These are phyloP conservation scores for Paraconiothyrium sp. DNA, from an alignment of 2,329 filamentous ascomycete species.

Conservation along the genomic window DNA sequence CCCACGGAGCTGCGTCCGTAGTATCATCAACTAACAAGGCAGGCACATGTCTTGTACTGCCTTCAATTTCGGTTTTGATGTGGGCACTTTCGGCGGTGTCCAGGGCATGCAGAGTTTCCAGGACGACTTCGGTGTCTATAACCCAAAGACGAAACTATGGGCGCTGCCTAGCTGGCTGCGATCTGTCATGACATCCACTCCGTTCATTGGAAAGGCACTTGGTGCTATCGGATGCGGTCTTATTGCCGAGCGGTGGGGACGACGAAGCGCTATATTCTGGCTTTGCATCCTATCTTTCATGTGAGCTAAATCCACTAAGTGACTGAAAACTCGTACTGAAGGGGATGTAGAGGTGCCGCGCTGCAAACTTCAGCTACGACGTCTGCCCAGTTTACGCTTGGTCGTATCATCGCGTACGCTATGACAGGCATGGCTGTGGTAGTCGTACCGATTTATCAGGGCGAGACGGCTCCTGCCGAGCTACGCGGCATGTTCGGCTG, in stretches of 20 bases:
- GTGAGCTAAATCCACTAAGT: not conserved
- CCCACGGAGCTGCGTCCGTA: too few species aligned
- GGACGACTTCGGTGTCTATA: conserved; percentile 10
- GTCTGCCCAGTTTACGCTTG: not conserved
- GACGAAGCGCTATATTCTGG: not conserved
- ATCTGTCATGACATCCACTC: conserved; percentile 11
- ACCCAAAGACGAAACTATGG: not conserved
- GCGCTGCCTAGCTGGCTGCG: not conserved
- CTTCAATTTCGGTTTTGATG: conserved; percentile 14
- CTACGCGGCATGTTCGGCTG: conserved; percentile 7
- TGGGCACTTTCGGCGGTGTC: conserved; percentile 3
- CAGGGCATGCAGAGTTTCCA: conserved; percentile 13
- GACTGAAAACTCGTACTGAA: not conserved
- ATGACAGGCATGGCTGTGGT: conserved; percentile 3
- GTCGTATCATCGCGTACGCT: conserved; percentile 3
- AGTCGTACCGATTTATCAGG: conserved; percentile 5
- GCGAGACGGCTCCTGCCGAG: conserved; percentile 1
- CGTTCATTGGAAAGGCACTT: conserved; percentile 6
- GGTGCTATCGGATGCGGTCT: not conserved
- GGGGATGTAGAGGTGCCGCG: not conserved
- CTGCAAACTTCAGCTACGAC: conserved; percentile 4
- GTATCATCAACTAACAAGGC: too few species aligned
- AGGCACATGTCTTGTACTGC: not conserved
- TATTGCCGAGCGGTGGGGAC: not conserved
- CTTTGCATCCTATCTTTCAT: conserved; percentile 2